Evolutionary conservation across 495 filamentous ascomycete species (phyloP).

Genomic region (Xylona heveae): DNA sequence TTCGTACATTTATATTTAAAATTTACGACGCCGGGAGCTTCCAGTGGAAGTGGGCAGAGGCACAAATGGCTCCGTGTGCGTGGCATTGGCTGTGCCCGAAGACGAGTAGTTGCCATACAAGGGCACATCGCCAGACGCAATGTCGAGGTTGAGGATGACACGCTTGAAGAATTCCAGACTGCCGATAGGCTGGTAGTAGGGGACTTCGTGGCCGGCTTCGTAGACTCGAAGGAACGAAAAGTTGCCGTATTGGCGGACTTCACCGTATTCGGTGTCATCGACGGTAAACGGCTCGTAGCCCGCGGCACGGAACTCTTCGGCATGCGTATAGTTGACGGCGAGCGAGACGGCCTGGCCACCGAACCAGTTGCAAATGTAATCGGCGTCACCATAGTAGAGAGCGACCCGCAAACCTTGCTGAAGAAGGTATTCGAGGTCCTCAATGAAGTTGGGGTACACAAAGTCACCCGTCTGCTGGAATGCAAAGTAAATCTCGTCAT

Average conservation of each 20-base stretch:
- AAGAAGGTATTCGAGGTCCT: conserved; percentile 24
- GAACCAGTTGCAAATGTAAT: no score
- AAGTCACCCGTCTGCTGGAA: conserved; percentile 29
- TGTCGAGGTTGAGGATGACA: conserved; percentile 27
- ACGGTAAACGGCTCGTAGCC: no score
- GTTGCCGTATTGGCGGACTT: conserved; percentile 34
- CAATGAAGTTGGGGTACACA: conserved; percentile 20
- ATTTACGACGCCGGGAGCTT: no score
- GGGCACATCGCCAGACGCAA: conserved; percentile 26
- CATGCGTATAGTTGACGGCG: no score
- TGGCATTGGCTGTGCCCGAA: conserved; percentile 16
- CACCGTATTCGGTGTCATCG: conserved; percentile 11
- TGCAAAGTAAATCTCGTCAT: conserved; percentile 17
- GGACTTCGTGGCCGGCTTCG: conserved; percentile 38
- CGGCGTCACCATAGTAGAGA: conserved; percentile 25
- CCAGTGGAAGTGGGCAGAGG: background rate
- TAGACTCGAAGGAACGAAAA: conserved; percentile 39
- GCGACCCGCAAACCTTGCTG: conserved; percentile 21
- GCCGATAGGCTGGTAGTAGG: conserved; percentile 32
- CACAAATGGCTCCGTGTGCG: background rate
- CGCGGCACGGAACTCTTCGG: no score
- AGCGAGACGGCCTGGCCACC: no score
- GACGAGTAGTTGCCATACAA: conserved; percentile 22
- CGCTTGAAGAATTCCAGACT: conserved; percentile 25
- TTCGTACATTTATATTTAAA: no score